A percentile compares a stretch with the other conserved stretches of the same genome.
phyloP scores from a whole-genome alignment of 805 yeast species.

The Komagataella pseudopastoris region DNA sequence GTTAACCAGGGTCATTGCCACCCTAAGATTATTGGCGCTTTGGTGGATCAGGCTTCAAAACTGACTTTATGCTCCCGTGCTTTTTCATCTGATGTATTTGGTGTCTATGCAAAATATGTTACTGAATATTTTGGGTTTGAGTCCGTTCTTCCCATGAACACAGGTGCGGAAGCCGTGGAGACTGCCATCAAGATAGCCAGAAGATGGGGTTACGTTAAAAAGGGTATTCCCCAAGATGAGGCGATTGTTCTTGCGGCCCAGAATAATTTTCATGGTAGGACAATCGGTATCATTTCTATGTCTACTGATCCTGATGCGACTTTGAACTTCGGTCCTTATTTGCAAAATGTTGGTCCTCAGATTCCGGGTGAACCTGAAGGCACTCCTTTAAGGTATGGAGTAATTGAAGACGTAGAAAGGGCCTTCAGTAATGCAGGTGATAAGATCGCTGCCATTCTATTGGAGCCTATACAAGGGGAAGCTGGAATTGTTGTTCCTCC shows the following conservation, averaged over 20 bases:
- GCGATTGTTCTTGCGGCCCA: slow-evolving; percentile 82
- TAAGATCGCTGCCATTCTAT: slow-evolving; percentile 76
- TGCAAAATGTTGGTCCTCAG: slow-evolving; percentile 70
- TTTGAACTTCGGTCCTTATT: slow-evolving; percentile 79
- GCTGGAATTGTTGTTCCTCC: slow-evolving; percentile 97
- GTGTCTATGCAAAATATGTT: slow-evolving; percentile 72
- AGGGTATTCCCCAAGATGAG: slow-evolving; percentile 70
- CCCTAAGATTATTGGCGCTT: slow-evolving; percentile 78
- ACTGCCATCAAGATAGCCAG: slow-evolving; percentile 89
- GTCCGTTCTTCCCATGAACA: slow-evolving; percentile 93
- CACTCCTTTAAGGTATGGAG: slow-evolving; percentile 63
- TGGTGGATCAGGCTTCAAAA: slow-evolving; percentile 73
- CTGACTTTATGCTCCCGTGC: slow-evolving; percentile 88
- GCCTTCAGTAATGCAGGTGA: slow-evolving; percentile 79
- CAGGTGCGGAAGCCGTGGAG: slow-evolving; percentile 98
- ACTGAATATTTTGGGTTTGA: slow-evolving; percentile 87
- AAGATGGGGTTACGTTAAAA: slow-evolving; percentile 90
- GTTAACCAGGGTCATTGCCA: slow-evolving; percentile 98
- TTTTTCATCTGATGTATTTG: slow-evolving; percentile 80
- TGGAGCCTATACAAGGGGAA: slow-evolving; percentile 97
- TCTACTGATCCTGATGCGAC: slow-evolving; percentile 93
- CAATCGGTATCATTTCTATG: slow-evolving; percentile 90
- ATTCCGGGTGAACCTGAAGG: slow-evolving; percentile 62
- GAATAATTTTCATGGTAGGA: slow-evolving; percentile 93
- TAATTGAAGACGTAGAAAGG: slow-evolving; percentile 70